Evolutionary conservation across 148 eudicot species (phyloP).

Genomic region (Polygonum maritimum): DNA sequence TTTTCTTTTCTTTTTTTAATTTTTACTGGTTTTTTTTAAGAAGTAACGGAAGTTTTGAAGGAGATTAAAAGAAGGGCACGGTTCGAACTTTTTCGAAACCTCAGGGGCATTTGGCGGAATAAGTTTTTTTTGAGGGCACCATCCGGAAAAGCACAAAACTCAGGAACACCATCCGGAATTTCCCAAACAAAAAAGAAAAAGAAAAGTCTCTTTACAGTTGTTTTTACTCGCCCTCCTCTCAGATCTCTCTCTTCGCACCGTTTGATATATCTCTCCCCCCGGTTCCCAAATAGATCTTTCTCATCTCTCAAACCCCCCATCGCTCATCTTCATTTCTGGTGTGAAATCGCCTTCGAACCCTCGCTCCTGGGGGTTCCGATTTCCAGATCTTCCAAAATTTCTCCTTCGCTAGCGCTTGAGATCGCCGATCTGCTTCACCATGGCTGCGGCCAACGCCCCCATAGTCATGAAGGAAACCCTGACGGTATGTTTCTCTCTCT

Average conservation of each 20-base stretch:
- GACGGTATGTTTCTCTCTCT: constrained; percentile 49
- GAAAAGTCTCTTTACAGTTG: constrained; percentile 4
- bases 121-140: no score
- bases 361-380: constrained; percentile 11
- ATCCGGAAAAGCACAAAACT: no score
- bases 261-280: neutral
- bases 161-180: no score
- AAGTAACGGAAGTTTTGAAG: no score
- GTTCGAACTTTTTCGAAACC: no score
- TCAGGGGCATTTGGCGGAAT: no score
- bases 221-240: neutral
- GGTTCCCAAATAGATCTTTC: neutral
- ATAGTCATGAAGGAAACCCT: constrained; percentile 89
- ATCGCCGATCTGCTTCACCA: constrained; percentile 33
- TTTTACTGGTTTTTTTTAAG: no score
- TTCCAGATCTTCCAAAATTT: neutral
- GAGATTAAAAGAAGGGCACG: no score
- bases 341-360: constrained; percentile 9
- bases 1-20: no score
- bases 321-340: constrained; percentile 5
- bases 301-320: neutral
- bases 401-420: neutral
- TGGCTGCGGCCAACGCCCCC: constrained; percentile 99
- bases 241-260: constrained; percentile 4
- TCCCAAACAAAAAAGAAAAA: neutral